Evolutionary conservation across 2,329 filamentous ascomycete species (phyloP), one percentile per base, ranked within the genome.

Genomic region (Cladophialophora bantiana): DNA sequence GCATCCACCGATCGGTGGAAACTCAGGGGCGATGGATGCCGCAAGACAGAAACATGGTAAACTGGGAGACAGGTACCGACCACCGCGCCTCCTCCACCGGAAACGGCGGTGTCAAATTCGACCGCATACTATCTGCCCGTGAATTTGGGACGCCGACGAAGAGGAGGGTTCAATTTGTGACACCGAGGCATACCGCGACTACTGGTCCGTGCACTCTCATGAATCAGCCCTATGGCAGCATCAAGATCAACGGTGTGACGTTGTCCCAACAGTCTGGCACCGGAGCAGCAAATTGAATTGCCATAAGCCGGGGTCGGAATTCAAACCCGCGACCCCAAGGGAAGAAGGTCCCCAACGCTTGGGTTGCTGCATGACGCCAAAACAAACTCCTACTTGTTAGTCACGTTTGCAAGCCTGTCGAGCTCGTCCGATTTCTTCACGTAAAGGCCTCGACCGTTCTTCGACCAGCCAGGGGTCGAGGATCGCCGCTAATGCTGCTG

Each of bases 361-460:
- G 45, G 10, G 31, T 20, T 20, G 32, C n/a, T 38, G 57, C 38
- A 32, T 50, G 38, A 45, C 34, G 12, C 26, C 26, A 59, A 34
- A 32, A 40, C 20, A 59, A 10, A n/a, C n/a, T n/a, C n/a, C 34
- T 40, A 53, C n/a, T 32, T 18, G 31, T 61, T 32, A 34, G 31
- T 61, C 15, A 20, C 45, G 20, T 36, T 54, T 32, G n/a, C 48
- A 31, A 54, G 59, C 52, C 63, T 63, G 53, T 15, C 66, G 60
- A 45, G 66, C 68, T 26, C 59, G 66, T 36, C 64, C 57, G 32
- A 73, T 67, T 20, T 66, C 65, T 58, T 72, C 65, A 60, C 71
- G 70, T 64, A 73, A 65, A 56, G 75, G 72, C 35, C 73, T 75
- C 58, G 80, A 80, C 74, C 81, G 72, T 70, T 83, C 81, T 50